Conservation (phyloP, 441 rosid species). For the California macrophylla region DNA sequence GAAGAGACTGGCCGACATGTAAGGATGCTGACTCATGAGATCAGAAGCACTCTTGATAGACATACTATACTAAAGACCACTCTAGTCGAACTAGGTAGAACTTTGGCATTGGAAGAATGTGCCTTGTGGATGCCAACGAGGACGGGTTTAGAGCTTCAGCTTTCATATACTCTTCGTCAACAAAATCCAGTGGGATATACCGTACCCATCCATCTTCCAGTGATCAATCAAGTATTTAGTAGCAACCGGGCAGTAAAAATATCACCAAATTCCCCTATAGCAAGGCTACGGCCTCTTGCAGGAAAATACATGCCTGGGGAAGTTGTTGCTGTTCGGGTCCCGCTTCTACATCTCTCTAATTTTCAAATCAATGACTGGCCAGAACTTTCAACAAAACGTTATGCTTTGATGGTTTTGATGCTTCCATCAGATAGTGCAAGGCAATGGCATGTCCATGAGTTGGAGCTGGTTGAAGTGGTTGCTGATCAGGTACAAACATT, state of each 20-base stretch:
- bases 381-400: constrained; percentile 86
- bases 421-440: constrained; percentile 97
- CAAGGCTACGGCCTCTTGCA: constrained; percentile 65
- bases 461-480: constrained; percentile 97
- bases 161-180: constrained; percentile 78
- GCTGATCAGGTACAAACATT: constrained; percentile 76
- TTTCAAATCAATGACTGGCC: constrained; percentile 98
- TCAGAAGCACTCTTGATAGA: constrained; percentile 85
- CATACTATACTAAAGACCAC: constrained; percentile 89
- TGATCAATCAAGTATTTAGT: constrained; percentile 74
- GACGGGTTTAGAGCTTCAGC: constrained; percentile 92
- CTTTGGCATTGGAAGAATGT: constrained; percentile 84
- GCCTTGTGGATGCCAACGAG: constrained; percentile 99
- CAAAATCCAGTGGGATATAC: constrained; percentile 85
- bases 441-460: constrained; percentile 92
- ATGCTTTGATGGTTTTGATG: constrained; percentile 94
- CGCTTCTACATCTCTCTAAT: constrained; percentile 86
- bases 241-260: constrained; percentile 65
- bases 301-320: constrained; percentile 81
- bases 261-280: constrained; percentile 81
- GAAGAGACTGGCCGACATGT: constrained; percentile 96
- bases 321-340: constrained; percentile 96
- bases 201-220: constrained; percentile 91
- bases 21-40: constrained; percentile 93
- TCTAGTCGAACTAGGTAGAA: constrained; percentile 84